Conservation (phyloP, 2,329 filamentous ascomycete genomes). For the Botrytis paeoniae region DNA sequence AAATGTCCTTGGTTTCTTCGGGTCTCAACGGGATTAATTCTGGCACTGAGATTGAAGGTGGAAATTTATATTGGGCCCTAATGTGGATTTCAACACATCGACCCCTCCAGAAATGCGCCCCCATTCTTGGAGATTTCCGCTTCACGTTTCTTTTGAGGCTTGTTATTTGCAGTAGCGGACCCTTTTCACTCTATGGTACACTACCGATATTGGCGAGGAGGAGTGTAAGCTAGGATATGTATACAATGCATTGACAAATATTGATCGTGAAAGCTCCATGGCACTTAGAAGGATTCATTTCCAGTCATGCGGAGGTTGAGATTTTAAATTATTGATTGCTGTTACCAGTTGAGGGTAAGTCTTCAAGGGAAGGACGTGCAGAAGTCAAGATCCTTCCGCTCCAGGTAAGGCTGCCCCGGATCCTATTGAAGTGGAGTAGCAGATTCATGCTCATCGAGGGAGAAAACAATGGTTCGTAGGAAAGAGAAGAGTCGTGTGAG, state of each 20-base stretch:
- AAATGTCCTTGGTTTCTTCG: neutral
- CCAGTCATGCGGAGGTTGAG: slow-evolving; percentile 6
- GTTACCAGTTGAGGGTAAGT: neutral
- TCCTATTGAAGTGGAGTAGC: neutral
- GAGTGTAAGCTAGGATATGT: neutral
- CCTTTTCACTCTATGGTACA: slow-evolving; percentile 6
- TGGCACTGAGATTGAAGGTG: slow-evolving; percentile 2
- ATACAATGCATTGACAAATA: slow-evolving; percentile 7
- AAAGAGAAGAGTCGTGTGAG: neutral
- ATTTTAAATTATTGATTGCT: neutral
- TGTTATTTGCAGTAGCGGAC: slow-evolving; percentile 12
- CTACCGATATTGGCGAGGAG: neutral
- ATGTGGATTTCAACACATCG: neutral
- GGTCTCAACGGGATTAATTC: slow-evolving; percentile 8
- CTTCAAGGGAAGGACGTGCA: neutral
- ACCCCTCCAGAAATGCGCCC: slow-evolving; percentile 1
- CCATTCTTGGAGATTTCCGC: slow-evolving; percentile 10
- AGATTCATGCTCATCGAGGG: neutral
- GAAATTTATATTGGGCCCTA: neutral
- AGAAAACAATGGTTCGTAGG: neutral
- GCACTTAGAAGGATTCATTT: neutral
- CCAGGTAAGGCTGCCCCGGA: neutral
- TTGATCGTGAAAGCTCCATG: slow-evolving; percentile 13
- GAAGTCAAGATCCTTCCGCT: neutral
- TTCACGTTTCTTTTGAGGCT: neutral